Percentiles rank a stretch among this genome's conserved stretches.
phyloP scores from a whole-genome alignment of 768 basidiomycete species.

The Amyloporia xantha region DNA sequence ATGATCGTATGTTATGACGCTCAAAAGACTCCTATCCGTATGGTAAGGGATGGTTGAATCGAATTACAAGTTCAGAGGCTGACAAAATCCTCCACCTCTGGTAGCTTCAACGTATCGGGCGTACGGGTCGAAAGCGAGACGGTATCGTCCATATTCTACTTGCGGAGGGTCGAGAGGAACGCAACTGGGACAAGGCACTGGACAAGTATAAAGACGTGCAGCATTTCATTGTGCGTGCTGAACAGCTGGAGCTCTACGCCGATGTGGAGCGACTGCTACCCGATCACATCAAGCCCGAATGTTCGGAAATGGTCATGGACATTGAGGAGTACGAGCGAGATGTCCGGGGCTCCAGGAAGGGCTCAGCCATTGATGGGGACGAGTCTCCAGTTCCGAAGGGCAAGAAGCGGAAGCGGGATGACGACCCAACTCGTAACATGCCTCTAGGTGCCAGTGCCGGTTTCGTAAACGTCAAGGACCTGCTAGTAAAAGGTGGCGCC shows the following conservation, averaged over 20 bases:
- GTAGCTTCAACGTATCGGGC: constrained; percentile 91
- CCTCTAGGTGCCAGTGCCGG: constrained; percentile 64
- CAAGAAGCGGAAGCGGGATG: constrained; percentile 66
- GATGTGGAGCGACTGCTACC: constrained; percentile 88
- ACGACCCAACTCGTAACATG: constrained; percentile 62
- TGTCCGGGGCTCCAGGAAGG: constrained; percentile 29
- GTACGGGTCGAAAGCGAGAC: constrained; percentile 88
- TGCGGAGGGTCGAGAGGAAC: constrained; percentile 85
- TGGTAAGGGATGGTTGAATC: constrained; percentile 71
- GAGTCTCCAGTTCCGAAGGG: constrained; percentile 24
- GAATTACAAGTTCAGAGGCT: no score
- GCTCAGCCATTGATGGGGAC: constrained; percentile 23
- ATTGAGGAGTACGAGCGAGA: constrained; percentile 61
- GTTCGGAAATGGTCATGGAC: constrained; percentile 76
- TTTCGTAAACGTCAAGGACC: constrained; percentile 63
- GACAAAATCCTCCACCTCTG: neutral
- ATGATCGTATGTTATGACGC: constrained; percentile 95
- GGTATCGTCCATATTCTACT: constrained; percentile 90
- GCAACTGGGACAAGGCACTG: constrained; percentile 84
- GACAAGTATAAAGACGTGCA: constrained; percentile 85
- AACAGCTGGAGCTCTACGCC: constrained; percentile 85
- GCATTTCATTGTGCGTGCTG: constrained; percentile 76
- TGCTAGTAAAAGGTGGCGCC: constrained; percentile 44
- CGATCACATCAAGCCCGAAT: constrained; percentile 65
- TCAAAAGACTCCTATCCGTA: constrained; percentile 92